These are phyloP conservation scores for Phytophthora podocarpi DNA, from an alignment of 352 stramenopile species.

Conservation along the genomic window DNA sequence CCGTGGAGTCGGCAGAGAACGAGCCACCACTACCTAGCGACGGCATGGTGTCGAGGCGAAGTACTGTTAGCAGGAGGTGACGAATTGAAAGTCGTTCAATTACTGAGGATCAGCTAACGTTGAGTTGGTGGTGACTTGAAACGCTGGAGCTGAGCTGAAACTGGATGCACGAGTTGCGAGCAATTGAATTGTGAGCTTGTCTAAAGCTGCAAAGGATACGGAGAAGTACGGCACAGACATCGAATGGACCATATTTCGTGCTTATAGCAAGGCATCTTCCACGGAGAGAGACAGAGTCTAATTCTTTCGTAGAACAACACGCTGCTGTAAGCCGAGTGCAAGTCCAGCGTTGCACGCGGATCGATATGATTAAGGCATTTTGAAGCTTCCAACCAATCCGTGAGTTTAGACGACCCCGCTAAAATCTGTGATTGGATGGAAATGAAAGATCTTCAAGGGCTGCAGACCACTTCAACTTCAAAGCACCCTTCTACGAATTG, in stretches of 20 bases:
- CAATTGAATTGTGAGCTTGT: slow-evolving; percentile 35
- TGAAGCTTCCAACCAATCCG: not conserved
- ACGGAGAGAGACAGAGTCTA: slow-evolving; percentile 9
- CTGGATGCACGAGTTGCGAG: slow-evolving; percentile 7
- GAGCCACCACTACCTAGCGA: slow-evolving; percentile 19
- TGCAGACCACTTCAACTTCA: slow-evolving; percentile 24
- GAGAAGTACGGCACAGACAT: slow-evolving; percentile 1
- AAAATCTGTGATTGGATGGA: slow-evolving; percentile 22
- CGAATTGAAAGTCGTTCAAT: not conserved
- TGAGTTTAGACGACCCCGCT: not conserved
- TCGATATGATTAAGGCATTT: slow-evolving; percentile 1
- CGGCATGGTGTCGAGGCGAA: slow-evolving; percentile 22
- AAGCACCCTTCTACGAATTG: slow-evolving; percentile 15
- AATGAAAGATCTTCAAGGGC: slow-evolving; percentile 23
- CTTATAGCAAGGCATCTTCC: not conserved
- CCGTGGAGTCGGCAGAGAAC: slow-evolving; percentile 2
- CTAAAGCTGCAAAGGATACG: not conserved
- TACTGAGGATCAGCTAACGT: slow-evolving; percentile 17
- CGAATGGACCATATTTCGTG: not conserved
- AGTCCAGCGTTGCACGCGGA: slow-evolving; percentile 8
- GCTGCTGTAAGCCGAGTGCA: slow-evolving; percentile 5
- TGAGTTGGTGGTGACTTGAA: slow-evolving; percentile 7
- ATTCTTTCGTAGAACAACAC: too few relatives aligned
- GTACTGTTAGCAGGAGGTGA: slow-evolving; percentile 9
- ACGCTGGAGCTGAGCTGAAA: slow-evolving; percentile 6